Percentiles rank a stretch among this genome's conserved stretches.
phyloP scores from a whole-genome alignment of 2,329 filamentous ascomycete genomes.

The Alternaria tenuissima region DNA sequence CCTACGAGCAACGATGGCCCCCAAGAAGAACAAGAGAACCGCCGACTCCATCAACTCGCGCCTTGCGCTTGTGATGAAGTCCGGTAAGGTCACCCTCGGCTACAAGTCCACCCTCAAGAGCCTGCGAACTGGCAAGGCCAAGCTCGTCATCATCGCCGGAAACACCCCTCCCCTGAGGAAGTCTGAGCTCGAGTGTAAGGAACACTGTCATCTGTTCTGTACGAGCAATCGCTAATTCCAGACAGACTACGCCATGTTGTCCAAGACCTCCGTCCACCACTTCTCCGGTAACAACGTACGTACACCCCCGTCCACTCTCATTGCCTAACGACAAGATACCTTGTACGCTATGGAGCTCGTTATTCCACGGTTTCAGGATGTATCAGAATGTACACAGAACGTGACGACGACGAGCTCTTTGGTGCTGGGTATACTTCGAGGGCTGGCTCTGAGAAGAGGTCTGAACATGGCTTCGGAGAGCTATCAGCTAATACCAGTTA shows the following conservation, averaged over 20 bases:
- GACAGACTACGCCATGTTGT: conserved; percentile 23
- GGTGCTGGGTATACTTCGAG: conserved; percentile 49
- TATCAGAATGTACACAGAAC: conserved; percentile 1
- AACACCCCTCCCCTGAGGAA: conserved; percentile 99
- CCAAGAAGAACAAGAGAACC: conserved; percentile 85
- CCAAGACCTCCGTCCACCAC: conserved; percentile 75
- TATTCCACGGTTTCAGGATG: conserved; percentile 5
- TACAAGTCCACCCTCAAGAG: conserved; percentile 89
- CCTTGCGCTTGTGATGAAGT: conserved; percentile 74
- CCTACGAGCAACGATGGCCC: conserved; percentile 66
- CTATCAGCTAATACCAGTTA: conserved; percentile 70
- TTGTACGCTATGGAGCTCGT: conserved; percentile 5
- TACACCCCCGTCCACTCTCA: conserved; percentile 51
- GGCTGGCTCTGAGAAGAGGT: conserved; percentile 90
- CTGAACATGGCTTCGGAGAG: conserved; percentile 85
- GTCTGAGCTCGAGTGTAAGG: conserved; percentile 85
- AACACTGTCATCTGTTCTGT: conserved; percentile 56
- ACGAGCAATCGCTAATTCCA: background rate
- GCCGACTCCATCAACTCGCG: conserved; percentile 77
- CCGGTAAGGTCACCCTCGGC: conserved; percentile 83
- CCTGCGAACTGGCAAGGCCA: conserved; percentile 95
- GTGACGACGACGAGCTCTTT: background rate
- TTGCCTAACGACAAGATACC: conserved; percentile 51
- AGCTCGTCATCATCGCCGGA: conserved; percentile 93
- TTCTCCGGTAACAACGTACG: conserved; percentile 99